Evolutionary conservation across 352 stramenopile species (phyloP).

Genomic region (Globisporangium abappressorium): DNA sequence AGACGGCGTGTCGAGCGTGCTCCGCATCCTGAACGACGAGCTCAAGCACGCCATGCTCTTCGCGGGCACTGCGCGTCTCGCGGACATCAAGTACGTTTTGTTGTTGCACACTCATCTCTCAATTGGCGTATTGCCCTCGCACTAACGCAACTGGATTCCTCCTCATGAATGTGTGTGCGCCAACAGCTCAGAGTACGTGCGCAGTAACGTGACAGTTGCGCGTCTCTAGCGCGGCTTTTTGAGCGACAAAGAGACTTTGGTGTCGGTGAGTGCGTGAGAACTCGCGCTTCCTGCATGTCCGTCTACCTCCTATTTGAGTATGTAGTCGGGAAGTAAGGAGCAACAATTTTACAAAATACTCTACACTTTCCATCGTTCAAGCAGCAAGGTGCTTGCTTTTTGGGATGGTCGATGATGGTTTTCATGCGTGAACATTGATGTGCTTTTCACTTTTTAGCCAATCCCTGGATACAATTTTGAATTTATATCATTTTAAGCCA

Average conservation of each 20-base stretch:
- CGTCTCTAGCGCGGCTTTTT: slow-evolving; percentile 5
- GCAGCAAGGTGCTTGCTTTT: background rate
- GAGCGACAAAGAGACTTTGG: background rate
- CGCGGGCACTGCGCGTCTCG: slow-evolving; percentile 54
- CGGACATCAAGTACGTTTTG: slow-evolving; percentile 62
- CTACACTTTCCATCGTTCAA: background rate
- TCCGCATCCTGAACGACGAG: slow-evolving; percentile 91
- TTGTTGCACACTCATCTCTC: background rate
- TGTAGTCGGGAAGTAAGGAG: background rate
- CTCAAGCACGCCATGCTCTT: slow-evolving; percentile 93
- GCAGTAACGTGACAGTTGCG: slow-evolving; percentile 18
- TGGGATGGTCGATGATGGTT: background rate
- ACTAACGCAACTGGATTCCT: background rate
- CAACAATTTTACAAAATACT: background rate
- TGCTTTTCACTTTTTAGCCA: background rate
- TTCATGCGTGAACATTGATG: background rate
- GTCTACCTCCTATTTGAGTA: background rate
- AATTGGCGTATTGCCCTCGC: background rate
- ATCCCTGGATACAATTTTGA: background rate
- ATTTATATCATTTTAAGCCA: background rate
- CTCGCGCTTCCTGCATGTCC: background rate
- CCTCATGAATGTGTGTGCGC: background rate
- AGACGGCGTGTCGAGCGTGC: slow-evolving; percentile 80
- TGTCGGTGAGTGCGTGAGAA: background rate
- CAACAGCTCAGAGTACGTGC: slow-evolving; percentile 33